Conservation (phyloP, 2,329 filamentous ascomycete genomes). For the Annulohypoxylon truncatum region DNA sequence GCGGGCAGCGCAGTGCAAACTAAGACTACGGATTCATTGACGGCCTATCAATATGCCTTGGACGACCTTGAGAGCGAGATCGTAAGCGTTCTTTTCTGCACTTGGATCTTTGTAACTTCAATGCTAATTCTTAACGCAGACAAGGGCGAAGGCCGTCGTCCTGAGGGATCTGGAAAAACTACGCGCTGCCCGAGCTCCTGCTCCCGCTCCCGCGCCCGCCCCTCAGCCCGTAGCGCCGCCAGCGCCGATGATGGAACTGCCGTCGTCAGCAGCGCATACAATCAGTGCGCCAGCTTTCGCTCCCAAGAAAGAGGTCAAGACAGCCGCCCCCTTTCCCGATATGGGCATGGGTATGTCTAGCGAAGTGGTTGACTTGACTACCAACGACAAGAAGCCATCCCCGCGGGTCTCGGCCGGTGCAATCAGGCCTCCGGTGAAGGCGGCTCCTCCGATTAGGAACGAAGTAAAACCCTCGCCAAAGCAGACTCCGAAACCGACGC, state of each 20-base stretch:
- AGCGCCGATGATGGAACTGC: constrained; percentile 52
- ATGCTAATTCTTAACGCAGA: constrained; percentile 49
- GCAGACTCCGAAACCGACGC: constrained; percentile 29
- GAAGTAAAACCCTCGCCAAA: constrained; percentile 49
- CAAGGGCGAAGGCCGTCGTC: constrained; percentile 66
- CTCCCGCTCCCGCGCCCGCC: constrained; percentile 34
- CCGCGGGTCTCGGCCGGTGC: constrained; percentile 42
- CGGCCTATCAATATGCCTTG: constrained; percentile 63
- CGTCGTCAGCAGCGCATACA: constrained; percentile 50
- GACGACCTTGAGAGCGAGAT: constrained; percentile 69
- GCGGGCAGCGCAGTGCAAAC: constrained; percentile 51
- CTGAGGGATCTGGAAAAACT: constrained; percentile 63
- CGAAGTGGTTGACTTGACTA: constrained; percentile 48
- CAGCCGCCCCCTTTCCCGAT: constrained; percentile 66
- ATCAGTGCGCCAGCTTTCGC: constrained; percentile 47
- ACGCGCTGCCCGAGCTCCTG: constrained; percentile 47
- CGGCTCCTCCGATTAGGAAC: constrained; percentile 42
- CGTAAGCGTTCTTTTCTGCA: constrained; percentile 50
- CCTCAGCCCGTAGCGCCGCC: constrained; percentile 42
- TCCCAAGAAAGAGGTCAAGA: constrained; percentile 54
- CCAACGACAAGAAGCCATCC: constrained; percentile 45
- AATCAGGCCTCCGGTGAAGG: constrained; percentile 37
- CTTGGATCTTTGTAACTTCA: not conserved
- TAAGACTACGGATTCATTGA: constrained; percentile 61
- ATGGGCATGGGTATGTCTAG: constrained; percentile 62